Evolutionary conservation across 805 yeast species (phyloP).

Genomic region (Starmerella sp.): DNA sequence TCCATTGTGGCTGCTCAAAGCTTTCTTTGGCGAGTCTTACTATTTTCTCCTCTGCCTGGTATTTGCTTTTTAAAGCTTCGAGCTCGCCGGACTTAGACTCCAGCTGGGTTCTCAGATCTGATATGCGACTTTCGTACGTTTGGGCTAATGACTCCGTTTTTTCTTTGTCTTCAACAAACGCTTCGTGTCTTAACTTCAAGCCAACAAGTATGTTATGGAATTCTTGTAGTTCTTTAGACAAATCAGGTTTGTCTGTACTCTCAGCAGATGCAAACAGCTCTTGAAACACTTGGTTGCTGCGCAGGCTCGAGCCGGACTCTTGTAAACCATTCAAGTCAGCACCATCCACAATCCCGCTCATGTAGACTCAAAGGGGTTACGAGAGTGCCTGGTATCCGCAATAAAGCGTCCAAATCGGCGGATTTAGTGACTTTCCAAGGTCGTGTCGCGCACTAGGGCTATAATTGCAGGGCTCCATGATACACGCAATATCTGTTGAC

Average conservation of each 20-base stretch:
- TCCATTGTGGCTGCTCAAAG: slow-evolving; percentile 3
- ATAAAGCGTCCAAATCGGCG: too few relatives aligned
- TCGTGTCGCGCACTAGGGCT: too few relatives aligned
- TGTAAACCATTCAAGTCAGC: not conserved
- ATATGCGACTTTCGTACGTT: not conserved
- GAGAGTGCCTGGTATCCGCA: not conserved
- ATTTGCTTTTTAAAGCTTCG: slow-evolving; percentile 18
- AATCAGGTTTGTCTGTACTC: not conserved
- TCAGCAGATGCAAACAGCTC: not conserved
- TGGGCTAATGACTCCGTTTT: not conserved
- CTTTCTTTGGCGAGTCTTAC: not conserved
- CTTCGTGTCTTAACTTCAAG: slow-evolving; percentile 7
- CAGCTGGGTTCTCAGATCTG: slow-evolving; percentile 1
- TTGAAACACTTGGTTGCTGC: not conserved
- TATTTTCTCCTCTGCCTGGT: slow-evolving; percentile 10
- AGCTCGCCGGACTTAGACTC: slow-evolving; percentile 17
- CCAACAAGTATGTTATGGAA: slow-evolving; percentile 1
- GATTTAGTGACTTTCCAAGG: too few relatives aligned
- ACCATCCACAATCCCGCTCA: not conserved
- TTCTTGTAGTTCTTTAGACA: not conserved
- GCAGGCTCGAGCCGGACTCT: not conserved
- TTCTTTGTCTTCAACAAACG: slow-evolving; percentile 3
- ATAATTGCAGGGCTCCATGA: too few relatives aligned
- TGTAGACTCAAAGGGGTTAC: not conserved
- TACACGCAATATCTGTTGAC: too few relatives aligned